Evolutionary conservation across 1,284 basidiomycete species (phyloP), one percentile per base, ranked within the genome.

Genomic region (Ganoderma sp.): DNA sequence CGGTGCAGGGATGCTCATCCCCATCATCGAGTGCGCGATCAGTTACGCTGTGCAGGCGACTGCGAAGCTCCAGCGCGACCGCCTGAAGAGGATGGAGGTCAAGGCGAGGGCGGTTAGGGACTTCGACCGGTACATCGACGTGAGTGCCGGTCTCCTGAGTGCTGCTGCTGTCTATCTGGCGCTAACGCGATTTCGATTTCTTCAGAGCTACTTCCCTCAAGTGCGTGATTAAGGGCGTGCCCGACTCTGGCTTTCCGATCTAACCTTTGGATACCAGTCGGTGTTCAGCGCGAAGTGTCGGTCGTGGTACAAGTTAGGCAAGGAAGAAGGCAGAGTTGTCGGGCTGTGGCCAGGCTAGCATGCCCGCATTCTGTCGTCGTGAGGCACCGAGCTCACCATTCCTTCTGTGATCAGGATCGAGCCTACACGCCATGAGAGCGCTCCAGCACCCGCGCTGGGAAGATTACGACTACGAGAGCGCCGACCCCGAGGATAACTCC

Each of bases 281-380:
- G 87, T 90, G 1, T 90, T 84, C 74, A 82, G 83, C 43, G 83
- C 84, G 65, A 84, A 85, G 67, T 90, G 89, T 73, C 81, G 84
- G 6, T 87, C 87, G 3, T 91, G 90, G 90, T 91, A 90, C 74
- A 90, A 90, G 75, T 81, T 79, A 58, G 87, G 87, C 4, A 84
- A 84, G 68, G 83, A 84, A 71, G 86, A 88, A 67, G 88, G 89
- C 2, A 81, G 85, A 1, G 80, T 90, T 2, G 82, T 83, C 25
- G 87, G 81, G 0, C 77, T 90, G 4, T 91, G 87, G 87, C 89
- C 88, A 32, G 87, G 88, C 84, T 69, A 32, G 76, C 57, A 28
- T 28, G 25, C 2, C 25, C 25, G 25, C 25, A 1, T 28, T 28
- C 25, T 28, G 25, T 28, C 25, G 25, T 28, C 25, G 2, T 28